Evolutionary conservation across 352 stramenopile genomes (phyloP).

Genomic region (Phytophthora constricta): DNA sequence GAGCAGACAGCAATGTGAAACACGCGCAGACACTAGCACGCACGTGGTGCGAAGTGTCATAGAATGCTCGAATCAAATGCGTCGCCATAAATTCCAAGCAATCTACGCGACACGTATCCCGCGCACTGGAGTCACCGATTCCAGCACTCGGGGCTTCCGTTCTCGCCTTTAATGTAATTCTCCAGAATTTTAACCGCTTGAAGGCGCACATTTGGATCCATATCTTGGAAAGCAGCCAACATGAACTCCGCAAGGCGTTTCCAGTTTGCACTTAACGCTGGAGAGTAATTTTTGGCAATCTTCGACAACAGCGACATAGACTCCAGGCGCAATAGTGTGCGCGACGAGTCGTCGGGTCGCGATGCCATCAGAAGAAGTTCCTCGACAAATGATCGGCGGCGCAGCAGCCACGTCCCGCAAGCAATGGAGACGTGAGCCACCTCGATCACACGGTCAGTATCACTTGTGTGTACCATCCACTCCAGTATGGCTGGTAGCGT

Average conservation of each 20-base stretch:
- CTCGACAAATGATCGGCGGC: slow-evolving; percentile 74
- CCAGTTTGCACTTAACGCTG: slow-evolving; percentile 78
- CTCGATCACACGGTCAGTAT: slow-evolving; percentile 49
- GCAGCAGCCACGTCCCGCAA: slow-evolving; percentile 63
- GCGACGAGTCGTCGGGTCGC: slow-evolving; percentile 58
- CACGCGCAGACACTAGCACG: slow-evolving; percentile 87
- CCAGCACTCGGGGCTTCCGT: slow-evolving; percentile 16
- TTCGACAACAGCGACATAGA: slow-evolving; percentile 87
- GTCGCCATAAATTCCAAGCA: slow-evolving; percentile 82
- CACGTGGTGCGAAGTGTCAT: slow-evolving; percentile 87
- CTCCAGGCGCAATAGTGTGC: slow-evolving; percentile 69
- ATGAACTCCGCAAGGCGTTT: slow-evolving; percentile 76
- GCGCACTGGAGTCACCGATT: not conserved
- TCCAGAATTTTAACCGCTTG: slow-evolving; percentile 90
- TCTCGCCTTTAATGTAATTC: slow-evolving; percentile 87
- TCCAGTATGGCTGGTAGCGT: slow-evolving; percentile 65
- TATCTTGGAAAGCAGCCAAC: slow-evolving; percentile 82
- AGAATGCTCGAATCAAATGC: slow-evolving; percentile 82
- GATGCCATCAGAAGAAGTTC: slow-evolving; percentile 77
- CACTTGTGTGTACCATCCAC: slow-evolving; percentile 73
- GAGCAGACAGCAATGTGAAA: slow-evolving; percentile 78
- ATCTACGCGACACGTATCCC: slow-evolving; percentile 40
- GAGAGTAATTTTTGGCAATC: slow-evolving; percentile 84
- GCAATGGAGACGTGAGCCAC: slow-evolving; percentile 71
- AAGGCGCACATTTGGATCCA: slow-evolving; percentile 84